Evolutionary conservation across 179 eudicot genomes (phyloP), one percentile per base, ranked within the genome.

Genomic region (Drosera spatulata): DNA sequence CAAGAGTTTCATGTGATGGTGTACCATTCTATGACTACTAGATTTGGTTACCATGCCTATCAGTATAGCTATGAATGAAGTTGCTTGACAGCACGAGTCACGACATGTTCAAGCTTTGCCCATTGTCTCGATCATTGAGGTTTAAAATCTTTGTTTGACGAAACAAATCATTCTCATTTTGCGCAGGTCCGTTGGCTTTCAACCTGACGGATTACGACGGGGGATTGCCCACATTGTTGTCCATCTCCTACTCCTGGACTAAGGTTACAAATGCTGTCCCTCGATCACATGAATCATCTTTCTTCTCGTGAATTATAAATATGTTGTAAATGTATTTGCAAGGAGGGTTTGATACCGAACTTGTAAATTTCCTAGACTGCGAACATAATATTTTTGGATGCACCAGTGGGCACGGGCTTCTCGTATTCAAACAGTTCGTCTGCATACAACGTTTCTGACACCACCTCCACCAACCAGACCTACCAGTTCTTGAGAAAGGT

Each of bases 371-470:
- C 59, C 39, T 60, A 80, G 85, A 68, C 50, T 45, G 71, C 75
- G 3, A 80, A 58, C 60, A 66, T 80, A 13, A 64, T 80, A 3
- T 77, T 77, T 39, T 14, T 80, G 14, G 82, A 80, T 63, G 56
- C 62, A 56, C 82, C 85, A 1, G 77, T 77, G 52, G 79, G 85
- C 10, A 74, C 79, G 37, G 85, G 85, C 3, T 64, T 64, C 53
- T 64, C 67, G 37, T 64, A 64, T 7, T 33, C 53, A 2, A 64
- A 44, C 51, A 22, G 60, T 2, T 45, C 60, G 3, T 11, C 53
- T 42, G 67, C 43, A 12, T 64, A 64, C 39, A 5, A 46, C 42
- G 50, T 33, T 1, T 14, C 15, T 6, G 67, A 64, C 60, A 55
- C 60, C 46, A 1, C 46, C 1, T 33, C 67, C 12, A 37, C 67